Conservation (phyloP, 2,329 filamentous ascomycete species). For the Periconia macrospinosa region DNA sequence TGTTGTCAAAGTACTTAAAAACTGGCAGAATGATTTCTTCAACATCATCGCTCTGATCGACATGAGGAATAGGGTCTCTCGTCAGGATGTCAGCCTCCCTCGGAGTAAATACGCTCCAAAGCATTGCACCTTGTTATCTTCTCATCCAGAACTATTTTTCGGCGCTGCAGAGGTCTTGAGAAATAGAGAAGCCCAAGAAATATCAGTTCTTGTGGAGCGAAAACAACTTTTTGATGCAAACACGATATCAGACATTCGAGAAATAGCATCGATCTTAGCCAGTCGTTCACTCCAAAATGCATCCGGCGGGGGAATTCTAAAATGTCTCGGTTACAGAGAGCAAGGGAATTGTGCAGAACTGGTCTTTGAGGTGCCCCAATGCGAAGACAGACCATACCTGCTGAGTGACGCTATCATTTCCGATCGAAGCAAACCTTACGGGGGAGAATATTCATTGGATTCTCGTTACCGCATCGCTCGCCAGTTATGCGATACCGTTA, state of each 20-base stretch:
- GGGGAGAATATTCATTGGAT: too few relatives aligned
- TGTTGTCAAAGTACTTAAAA: neutral
- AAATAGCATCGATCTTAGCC: neutral
- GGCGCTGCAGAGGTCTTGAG: neutral
- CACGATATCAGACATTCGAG: neutral
- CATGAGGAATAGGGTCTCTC: neutral
- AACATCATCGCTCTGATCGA: neutral
- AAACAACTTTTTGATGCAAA: neutral
- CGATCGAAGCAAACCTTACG: too few relatives aligned
- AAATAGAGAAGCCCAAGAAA: neutral
- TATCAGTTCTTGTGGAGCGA: neutral
- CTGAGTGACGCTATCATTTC: too few relatives aligned
- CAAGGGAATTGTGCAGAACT: neutral
- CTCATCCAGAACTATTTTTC: neutral
- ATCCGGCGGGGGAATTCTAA: neutral
- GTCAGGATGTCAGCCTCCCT: neutral
- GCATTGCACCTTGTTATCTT: neutral
- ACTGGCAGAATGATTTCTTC: neutral
- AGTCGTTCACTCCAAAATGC: neutral
- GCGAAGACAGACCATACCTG: too few relatives aligned
- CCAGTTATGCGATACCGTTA: neutral
- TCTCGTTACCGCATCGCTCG: neutral
- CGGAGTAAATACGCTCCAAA: neutral
- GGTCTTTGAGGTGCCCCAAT: neutral
- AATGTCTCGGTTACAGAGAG: neutral